These are phyloP conservation scores for Periconia macrospinosa DNA, from an alignment of 2,329 filamentous ascomycete genomes.

Conservation along the genomic window DNA sequence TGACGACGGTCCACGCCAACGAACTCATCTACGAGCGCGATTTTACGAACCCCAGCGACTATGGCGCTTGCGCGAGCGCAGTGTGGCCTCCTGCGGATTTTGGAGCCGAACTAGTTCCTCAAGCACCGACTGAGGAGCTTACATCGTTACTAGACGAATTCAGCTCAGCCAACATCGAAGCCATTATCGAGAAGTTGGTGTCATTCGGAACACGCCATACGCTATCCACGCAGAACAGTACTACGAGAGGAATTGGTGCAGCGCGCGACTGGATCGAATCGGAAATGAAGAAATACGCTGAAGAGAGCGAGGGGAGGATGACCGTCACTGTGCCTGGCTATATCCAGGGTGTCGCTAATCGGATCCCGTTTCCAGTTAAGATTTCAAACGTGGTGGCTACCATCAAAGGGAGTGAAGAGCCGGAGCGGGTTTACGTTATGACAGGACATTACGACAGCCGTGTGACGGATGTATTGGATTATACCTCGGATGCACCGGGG, in stretches of 20 bases:
- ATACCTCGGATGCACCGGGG: slow-evolving; percentile 56
- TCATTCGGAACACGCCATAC: slow-evolving; percentile 62
- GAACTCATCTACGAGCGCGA: slow-evolving; percentile 28
- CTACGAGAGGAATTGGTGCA: slow-evolving; percentile 57
- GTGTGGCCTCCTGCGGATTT: slow-evolving; percentile 48
- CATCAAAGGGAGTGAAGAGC: slow-evolving; percentile 53
- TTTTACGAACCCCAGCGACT: slow-evolving; percentile 35
- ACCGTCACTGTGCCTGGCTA: slow-evolving; percentile 56
- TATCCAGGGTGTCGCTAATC: slow-evolving; percentile 50
- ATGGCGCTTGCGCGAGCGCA: slow-evolving; percentile 37
- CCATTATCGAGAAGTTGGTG: slow-evolving; percentile 56
- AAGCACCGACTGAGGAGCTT: slow-evolving; percentile 46
- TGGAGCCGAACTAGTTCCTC: slow-evolving; percentile 42
- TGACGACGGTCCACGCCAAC: slow-evolving; percentile 25
- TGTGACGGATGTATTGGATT: slow-evolving; percentile 55
- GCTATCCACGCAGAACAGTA: slow-evolving; percentile 55
- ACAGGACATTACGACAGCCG: slow-evolving; percentile 61
- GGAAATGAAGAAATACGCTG: slow-evolving; percentile 54
- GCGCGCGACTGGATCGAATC: slow-evolving; percentile 59
- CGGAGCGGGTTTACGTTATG: slow-evolving; percentile 49
- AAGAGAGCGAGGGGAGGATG: slow-evolving; percentile 54
- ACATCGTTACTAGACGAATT: slow-evolving; percentile 44
- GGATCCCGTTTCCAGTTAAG: slow-evolving; percentile 55
- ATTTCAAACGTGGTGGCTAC: slow-evolving; percentile 56
- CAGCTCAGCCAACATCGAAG: slow-evolving; percentile 50